phyloP scores from a whole-genome alignment of 2,329 filamentous ascomycete genomes.

The Arthrobotrys iridis region DNA sequence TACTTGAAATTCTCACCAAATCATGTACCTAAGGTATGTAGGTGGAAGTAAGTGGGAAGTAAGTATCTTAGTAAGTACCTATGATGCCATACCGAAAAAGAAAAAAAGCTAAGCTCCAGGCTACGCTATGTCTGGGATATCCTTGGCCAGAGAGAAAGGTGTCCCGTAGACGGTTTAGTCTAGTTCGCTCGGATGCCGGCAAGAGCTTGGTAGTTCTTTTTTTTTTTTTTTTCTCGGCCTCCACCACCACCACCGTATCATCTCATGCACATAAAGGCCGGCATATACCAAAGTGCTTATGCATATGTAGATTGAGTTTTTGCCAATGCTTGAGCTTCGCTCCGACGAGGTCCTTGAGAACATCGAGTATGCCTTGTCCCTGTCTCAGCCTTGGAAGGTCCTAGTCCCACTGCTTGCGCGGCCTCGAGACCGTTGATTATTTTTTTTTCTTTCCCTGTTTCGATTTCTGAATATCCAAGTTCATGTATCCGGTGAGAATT shows the following conservation, averaged over 20 bases:
- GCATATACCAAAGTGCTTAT: not conserved
- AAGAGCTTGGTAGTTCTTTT: slow-evolving; percentile 10
- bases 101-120: no score
- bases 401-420: slow-evolving; percentile 31
- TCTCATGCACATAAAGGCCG: not conserved
- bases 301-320: not conserved
- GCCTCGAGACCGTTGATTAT: slow-evolving; percentile 10
- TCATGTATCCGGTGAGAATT: no score
- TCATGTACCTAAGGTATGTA: no score
- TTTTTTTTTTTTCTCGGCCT: not conserved
- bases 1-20: no score
- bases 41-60: no score
- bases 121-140: not conserved
- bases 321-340: slow-evolving; percentile 22
- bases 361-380: slow-evolving; percentile 15
- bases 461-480: no score
- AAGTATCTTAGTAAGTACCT: no score
- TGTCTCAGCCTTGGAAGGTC: slow-evolving; percentile 43
- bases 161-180: slow-evolving; percentile 8
- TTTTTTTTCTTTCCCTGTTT: no score
- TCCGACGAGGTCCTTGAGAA: not conserved
- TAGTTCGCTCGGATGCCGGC: slow-evolving; percentile 43
- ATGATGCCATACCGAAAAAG: no score
- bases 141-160: not conserved
- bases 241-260: not conserved